Evolutionary conservation across 2,329 filamentous ascomycete genomes (phyloP).

Genomic region (Neopestalotiopsis sp.): DNA sequence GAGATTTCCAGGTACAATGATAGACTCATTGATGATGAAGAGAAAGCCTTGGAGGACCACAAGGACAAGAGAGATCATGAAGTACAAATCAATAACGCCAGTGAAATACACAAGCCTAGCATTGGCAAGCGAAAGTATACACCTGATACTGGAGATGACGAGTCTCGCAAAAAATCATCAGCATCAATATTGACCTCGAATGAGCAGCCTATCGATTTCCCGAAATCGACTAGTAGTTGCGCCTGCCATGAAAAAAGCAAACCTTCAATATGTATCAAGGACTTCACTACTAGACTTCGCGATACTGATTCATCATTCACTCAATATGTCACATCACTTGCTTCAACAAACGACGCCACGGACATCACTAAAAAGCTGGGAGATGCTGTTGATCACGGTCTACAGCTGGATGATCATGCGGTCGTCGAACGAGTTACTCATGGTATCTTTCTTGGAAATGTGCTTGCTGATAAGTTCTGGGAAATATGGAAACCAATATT

Average conservation of each 20-base stretch:
- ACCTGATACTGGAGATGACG: not conserved
- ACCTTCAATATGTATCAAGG: not conserved
- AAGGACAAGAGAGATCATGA: not conserved
- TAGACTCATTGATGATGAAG: not conserved
- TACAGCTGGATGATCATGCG: not conserved
- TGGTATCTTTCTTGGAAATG: not conserved
- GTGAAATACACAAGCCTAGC: not conserved
- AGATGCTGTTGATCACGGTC: not conserved
- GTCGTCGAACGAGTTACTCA: not conserved
- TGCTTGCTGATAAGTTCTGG: not conserved
- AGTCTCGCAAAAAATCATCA: not conserved
- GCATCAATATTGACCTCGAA: not conserved
- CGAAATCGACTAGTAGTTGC: not conserved
- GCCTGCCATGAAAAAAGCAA: not conserved
- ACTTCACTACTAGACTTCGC: not conserved
- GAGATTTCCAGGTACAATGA: not conserved
- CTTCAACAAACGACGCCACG: not conserved
- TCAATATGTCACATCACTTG: not conserved
- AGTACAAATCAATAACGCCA: not conserved
- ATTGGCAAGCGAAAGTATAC: not conserved
- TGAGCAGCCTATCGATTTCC: not conserved
- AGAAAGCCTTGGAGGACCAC: not conserved
- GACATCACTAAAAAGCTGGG: not conserved
- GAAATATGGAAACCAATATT: not conserved
- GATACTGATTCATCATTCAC: not conserved